phyloP scores from a whole-genome alignment of 2,329 filamentous ascomycete genomes.

The Coniochaeta sp. region DNA sequence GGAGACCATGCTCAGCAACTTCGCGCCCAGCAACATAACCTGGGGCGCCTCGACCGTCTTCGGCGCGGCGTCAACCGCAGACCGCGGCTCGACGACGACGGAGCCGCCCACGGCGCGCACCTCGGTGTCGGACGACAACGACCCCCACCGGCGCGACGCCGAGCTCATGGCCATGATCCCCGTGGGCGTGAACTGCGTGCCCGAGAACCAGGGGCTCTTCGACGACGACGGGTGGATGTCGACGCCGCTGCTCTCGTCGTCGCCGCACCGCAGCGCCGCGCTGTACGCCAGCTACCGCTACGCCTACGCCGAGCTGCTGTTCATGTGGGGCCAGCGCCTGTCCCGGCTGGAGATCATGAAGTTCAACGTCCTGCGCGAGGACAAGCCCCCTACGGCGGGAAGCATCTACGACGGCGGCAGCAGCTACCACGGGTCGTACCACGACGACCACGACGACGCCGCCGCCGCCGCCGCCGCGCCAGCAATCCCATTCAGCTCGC shows the following conservation, averaged over 20 bases:
- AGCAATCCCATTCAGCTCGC: slow-evolving; percentile 41
- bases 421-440: slow-evolving; percentile 26
- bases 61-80: too few species aligned
- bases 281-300: slow-evolving; percentile 56
- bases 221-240: slow-evolving; percentile 62
- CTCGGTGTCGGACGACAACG: slow-evolving; percentile 48
- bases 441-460: slow-evolving; percentile 25
- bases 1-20: slow-evolving; percentile 49
- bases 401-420: slow-evolving; percentile 19
- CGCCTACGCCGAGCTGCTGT: slow-evolving; percentile 61
- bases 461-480: slow-evolving; percentile 13
- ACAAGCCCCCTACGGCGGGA: slow-evolving; percentile 16
- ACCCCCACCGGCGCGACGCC: slow-evolving; percentile 35
- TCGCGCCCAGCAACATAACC: slow-evolving; percentile 45
- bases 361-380: slow-evolving; percentile 55
- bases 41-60: slow-evolving; percentile 41
- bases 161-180: slow-evolving; percentile 40
- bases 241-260: slow-evolving; percentile 49
- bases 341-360: slow-evolving; percentile 61
- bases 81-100: slow-evolving; percentile 29
- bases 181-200: slow-evolving; percentile 41
- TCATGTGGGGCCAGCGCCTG: slow-evolving; percentile 57
- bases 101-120: slow-evolving; percentile 31
- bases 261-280: slow-evolving; percentile 36
- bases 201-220: slow-evolving; percentile 58